A percentile compares a stretch with the other conserved stretches of the same genome.
Conservation (phyloP, 2,329 filamentous ascomycete species). For the Curvularia sp. region DNA sequence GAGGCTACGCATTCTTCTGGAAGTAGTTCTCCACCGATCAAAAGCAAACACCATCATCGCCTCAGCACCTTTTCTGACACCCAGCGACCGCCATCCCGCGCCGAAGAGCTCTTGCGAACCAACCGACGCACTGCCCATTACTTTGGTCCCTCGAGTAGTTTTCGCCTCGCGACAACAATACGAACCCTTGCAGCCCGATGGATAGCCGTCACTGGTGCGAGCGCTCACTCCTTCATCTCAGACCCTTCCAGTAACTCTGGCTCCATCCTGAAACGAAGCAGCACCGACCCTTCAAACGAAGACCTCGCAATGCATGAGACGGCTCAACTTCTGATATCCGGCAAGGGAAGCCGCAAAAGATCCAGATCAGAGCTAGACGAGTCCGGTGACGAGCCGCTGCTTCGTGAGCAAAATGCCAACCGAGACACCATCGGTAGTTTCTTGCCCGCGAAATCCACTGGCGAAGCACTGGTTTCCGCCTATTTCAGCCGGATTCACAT, state of each 20-base stretch:
- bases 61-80: constrained; percentile 27
- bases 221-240: constrained; percentile 14
- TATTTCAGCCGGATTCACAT: constrained; percentile 54
- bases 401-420: constrained; percentile 3
- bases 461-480: constrained; percentile 51
- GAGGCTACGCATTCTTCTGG: constrained; percentile 13
- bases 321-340: constrained; percentile 9
- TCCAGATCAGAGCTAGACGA: constrained; percentile 27
- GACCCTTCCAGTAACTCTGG: constrained; percentile 14
- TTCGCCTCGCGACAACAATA: constrained; percentile 35
- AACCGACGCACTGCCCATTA: constrained; percentile 35
- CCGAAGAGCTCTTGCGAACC: constrained; percentile 30
- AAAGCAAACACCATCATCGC: constrained; percentile 9
- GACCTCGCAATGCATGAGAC: constrained; percentile 24
- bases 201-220: constrained; percentile 24
- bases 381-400: constrained; percentile 22
- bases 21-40: constrained; percentile 17
- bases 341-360: constrained; percentile 27
- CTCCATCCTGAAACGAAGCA: constrained; percentile 20
- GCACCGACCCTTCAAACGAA: constrained; percentile 29
- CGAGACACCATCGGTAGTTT: constrained; percentile 28
- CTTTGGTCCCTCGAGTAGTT: constrained; percentile 40
- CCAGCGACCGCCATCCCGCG: constrained; percentile 18
- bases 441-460: constrained; percentile 48
- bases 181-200: constrained; percentile 31